These are phyloP conservation scores for Dothistroma septosporum DNA, from an alignment of 2,329 filamentous ascomycete species.

Conservation along the genomic window DNA sequence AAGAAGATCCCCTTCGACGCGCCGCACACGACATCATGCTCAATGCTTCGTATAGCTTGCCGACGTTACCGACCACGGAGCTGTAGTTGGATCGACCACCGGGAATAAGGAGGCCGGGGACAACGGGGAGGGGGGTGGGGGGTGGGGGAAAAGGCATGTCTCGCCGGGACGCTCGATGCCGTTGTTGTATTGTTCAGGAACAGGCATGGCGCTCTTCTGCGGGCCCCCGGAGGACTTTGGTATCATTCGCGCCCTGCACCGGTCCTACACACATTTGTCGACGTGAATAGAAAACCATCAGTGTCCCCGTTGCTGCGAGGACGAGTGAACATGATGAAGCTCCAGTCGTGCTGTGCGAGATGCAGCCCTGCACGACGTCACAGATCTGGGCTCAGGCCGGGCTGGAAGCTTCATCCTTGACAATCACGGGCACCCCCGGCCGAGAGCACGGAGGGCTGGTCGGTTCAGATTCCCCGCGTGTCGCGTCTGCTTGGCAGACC, in stretches of 20 bases:
- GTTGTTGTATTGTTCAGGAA: not conserved
- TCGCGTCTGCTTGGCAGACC: too few species aligned
- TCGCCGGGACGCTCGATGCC: not conserved
- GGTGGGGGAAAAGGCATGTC: too few species aligned
- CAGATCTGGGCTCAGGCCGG: too few species aligned
- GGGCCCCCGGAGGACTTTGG: not conserved
- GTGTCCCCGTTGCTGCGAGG: not conserved
- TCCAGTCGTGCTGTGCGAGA: too few species aligned
- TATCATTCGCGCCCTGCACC: not conserved
- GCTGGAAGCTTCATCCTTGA: too few species aligned
- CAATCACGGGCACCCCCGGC: too few species aligned
- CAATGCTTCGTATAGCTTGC: constrained; percentile 9
- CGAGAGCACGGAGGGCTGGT: not conserved
- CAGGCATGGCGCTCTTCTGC: not conserved
- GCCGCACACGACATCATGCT: constrained; percentile 9
- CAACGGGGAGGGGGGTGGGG: too few species aligned
- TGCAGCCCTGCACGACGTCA: too few species aligned
- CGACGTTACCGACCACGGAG: constrained; percentile 1
- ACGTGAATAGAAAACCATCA: not conserved
- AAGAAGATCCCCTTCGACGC: not conserved
- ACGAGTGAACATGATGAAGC: not conserved
- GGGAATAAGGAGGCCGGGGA: constrained; percentile 9
- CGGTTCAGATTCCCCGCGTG: not conserved
- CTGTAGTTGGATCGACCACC: constrained; percentile 4
- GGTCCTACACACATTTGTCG: not conserved